Evolutionary conservation across 345 rosid species (phyloP), one percentile per base, ranked within the genome.

Genomic region (Pugionium cornutum): DNA sequence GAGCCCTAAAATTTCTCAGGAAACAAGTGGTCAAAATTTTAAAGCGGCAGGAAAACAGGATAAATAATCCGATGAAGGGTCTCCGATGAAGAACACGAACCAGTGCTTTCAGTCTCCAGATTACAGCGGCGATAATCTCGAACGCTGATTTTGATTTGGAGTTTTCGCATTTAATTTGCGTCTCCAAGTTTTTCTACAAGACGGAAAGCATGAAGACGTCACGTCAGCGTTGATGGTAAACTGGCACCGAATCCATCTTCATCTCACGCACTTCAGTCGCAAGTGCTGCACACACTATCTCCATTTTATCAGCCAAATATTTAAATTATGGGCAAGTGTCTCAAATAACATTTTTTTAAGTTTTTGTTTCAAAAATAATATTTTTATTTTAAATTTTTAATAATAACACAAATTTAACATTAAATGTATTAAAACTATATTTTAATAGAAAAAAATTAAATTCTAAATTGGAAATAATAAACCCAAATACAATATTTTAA

Each of bases 211-310:
- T 68, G 53, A 59, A 42, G 2, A 7, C 10, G 73, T 33, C 73
- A 68, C 73, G 73, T 69, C 73, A 50, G 60, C 37, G 48, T 68
- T 44, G 49, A 11, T 43, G 32, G 45, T 66, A 44, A 7, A 50
- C 11, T 11, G 25, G 34, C 71, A 46, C 64, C 33, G 25, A 10
- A 0, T 29, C 47, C 40, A 46, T 11, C 32, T 4, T 2, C 26
- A 27, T 0, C 18, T 25, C 59, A 58, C 53, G 52, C 73, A 37
- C 36, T 18, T 18, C 18, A 18, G 18, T 18, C 18, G 18, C 18
- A 18, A 18, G 18, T 18, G 18, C 18, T 18, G 18, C 18, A 18
- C 64, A 43, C 50, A 58, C 33, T 26, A 37, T 7, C 48, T 41
- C 10, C 3, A 37, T 6, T 18, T 9, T 29, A 11, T 41, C 44